Base-by-base conservation (phyloP, 345 rosid species). In the Pelargonium nanum region DNA sequence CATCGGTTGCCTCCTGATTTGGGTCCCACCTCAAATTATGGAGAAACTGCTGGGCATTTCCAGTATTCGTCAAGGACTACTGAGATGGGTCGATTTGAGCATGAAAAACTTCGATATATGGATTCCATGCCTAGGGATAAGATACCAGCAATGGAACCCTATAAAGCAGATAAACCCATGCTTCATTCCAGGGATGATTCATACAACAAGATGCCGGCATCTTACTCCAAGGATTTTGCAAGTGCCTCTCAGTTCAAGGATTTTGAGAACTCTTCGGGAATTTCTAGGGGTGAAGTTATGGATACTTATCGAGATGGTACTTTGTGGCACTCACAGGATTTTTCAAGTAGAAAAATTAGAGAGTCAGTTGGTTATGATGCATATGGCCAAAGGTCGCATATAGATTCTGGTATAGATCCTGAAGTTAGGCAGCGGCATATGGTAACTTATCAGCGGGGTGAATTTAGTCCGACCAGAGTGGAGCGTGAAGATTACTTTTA, bases 21-120 rank as follows among this genome's bases (percentile, higher is more conserved):
- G 55, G 74, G 57, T 69, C 75, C 78, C n/a, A n/a, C n/a, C 19
- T 66, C 73, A 68, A 59, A 67, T 66, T 75, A 77, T 75, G 70
- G 63, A 51, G 73, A 80, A 66, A 48, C 67, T 59, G 69, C 66
- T 57, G 68, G 65, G 7, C 62, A 54, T 60, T 23, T 58, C 63
- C 74, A 69, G 3, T 53, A 57, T n/a, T 59, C 67, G 12, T 70
- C 74, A 0, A 67, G 56, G 22, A 21, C 50, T 55, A 55, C 54
- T 52, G 76, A 78, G 54, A 54, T 76, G 26, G 54, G 53, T 32
- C 72, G 51, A 25, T 50, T 30, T 65, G 74, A 72, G 68, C 65
- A 56, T 30, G 85, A 75, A 50, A 76, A 69, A 55, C 56, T 59
- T 68, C 63, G 56, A 51, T 73, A 70, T 69, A 68, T 19, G 60